Evolutionary conservation across 768 basidiomycete species (phyloP), one percentile per base, ranked within the genome.

Genomic region (Suillus americanus): DNA sequence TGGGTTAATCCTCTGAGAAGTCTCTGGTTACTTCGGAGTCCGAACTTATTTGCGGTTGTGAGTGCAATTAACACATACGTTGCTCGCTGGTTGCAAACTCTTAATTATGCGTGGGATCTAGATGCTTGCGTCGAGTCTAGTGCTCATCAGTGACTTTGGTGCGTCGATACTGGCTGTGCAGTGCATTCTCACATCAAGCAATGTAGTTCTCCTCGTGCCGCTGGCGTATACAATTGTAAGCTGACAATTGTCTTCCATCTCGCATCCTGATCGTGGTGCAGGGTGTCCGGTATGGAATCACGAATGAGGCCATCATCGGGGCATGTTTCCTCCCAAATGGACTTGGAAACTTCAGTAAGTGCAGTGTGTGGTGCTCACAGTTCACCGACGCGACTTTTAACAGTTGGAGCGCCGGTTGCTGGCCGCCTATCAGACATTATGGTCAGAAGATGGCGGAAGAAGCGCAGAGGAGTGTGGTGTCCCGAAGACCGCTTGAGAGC

Each of bases 401-500:
- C 23, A 89, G 88, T 85, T 53, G 89, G 89, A 1, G 85, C 88
- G 3, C 83, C 85, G 3, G 66, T 88, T 7, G 81, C 85, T 0
- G 89, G 90, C 1, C 78, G 78, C 18, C 65, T 89, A 0, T 90
- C 90, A 0, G 90, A 91, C 71, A 65, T 67, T 33, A 74, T 82
- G 0, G 77, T 92, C 28, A 75, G 81, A 20, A 71, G 69, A 46
- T 87, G 84, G 75, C 81, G 81, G 18, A 74, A 79, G 54, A 71
- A 76, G 6, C 82, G 88, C 28, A 80, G 80, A 0, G 88, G 88
- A 1, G 68, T 77, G 2, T 89, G 86, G 87, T 82, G 85, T 50
- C 89, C 89, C 0, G 89, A 92, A 72, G 90, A 89, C 67, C 84
- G 89, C 6, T 79, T 91, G 30, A 81, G 86, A 1, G 87, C 81